Evolutionary conservation across 805 yeast species (phyloP).

Genomic region (Wickerhamiella galacta): DNA sequence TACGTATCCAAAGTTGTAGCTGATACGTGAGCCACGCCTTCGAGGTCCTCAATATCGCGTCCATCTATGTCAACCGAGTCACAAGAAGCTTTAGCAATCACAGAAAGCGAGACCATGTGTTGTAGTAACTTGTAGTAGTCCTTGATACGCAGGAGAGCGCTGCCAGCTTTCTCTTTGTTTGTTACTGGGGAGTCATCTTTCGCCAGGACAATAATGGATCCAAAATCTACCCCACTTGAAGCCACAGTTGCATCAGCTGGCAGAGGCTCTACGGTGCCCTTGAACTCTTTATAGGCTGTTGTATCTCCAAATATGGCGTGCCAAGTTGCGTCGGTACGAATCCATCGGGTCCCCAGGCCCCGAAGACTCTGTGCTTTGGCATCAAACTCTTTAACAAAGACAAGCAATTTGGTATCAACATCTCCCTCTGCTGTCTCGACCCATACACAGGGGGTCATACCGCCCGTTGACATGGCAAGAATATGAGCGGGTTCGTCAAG

Average conservation of each 20-base stretch:
- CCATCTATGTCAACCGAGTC: conserved; percentile 15
- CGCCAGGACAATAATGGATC: not conserved
- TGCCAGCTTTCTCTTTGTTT: not conserved
- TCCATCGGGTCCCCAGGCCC: conserved; percentile 49
- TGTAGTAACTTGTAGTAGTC: conserved; percentile 21
- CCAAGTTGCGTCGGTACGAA: conserved; percentile 14
- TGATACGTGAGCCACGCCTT: conserved; percentile 34
- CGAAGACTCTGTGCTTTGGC: conserved; percentile 32
- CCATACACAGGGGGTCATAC: conserved; percentile 9
- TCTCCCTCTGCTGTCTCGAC: conserved; percentile 8
- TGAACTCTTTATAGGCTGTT: not conserved
- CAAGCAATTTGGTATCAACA: conserved; percentile 4
- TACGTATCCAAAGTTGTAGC: conserved; percentile 44
- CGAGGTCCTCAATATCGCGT: conserved; percentile 8
- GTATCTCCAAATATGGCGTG: not conserved
- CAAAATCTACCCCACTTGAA: not conserved
- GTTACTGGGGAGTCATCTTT: not conserved
- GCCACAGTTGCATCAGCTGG: not conserved
- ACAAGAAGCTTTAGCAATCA: conserved; percentile 2
- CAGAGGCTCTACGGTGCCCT: not conserved
- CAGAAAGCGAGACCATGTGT: conserved; percentile 16
- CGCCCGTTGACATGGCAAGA: conserved; percentile 7
- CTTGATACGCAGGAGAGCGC: conserved; percentile 3
- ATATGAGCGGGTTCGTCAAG: conserved; percentile 5
- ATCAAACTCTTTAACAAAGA: conserved; percentile 29